Conservation (phyloP, 345 rosid species). For the Gossypium raimondii region DNA sequence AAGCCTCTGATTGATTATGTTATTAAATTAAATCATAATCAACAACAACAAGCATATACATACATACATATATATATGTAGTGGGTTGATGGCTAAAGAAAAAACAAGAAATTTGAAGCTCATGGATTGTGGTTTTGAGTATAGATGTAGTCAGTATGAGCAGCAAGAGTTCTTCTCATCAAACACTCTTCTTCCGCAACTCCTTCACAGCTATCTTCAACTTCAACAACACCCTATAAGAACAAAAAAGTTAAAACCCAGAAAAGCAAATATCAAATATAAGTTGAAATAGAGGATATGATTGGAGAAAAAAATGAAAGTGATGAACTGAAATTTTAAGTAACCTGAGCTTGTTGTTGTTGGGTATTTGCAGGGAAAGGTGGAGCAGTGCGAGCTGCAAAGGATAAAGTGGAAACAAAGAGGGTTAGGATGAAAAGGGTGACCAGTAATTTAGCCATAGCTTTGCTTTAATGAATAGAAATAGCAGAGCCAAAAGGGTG, state of each 20-base stretch:
- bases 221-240: constrained; percentile 19
- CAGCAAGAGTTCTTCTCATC: constrained; percentile 46
- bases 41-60: background rate
- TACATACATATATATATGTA: background rate
- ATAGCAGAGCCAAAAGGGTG: background rate
- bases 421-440: constrained; percentile 38
- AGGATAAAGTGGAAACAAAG: constrained; percentile 35
- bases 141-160: constrained; percentile 56
- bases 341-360: constrained; percentile 26
- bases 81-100: background rate
- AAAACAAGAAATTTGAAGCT: background rate
- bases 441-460: constrained; percentile 32
- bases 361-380: constrained; percentile 23
- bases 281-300: background rate
- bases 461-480: background rate
- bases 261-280: background rate
- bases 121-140: constrained; percentile 44
- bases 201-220: constrained; percentile 44
- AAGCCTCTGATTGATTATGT: background rate
- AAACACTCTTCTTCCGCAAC: constrained; percentile 49
- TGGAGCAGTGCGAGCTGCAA: constrained; percentile 43
- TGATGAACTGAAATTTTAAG: background rate
- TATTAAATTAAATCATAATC: background rate
- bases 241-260: background rate
- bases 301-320: background rate